These are phyloP conservation scores for Drechslerella stenobrocha DNA, from an alignment of 2,329 filamentous ascomycete species.

Conservation along the genomic window DNA sequence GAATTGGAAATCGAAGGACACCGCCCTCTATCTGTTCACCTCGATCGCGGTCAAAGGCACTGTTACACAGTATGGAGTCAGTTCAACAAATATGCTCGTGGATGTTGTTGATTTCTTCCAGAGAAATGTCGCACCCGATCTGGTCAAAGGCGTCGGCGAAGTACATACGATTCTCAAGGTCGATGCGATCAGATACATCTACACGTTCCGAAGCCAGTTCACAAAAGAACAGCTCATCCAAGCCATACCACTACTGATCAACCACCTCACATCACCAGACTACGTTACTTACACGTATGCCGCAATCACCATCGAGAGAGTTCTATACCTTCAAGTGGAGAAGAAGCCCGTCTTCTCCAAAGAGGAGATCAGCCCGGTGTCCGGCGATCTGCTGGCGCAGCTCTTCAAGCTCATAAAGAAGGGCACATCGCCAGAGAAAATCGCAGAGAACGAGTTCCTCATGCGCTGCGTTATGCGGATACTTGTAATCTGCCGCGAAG, in stretches of 20 bases:
- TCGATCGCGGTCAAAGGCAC: slow-evolving; percentile 95
- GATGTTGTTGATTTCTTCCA: slow-evolving; percentile 95
- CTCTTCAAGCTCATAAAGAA: slow-evolving; percentile 89
- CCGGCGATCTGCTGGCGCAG: slow-evolving; percentile 80
- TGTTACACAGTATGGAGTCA: slow-evolving; percentile 77
- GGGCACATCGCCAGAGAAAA: slow-evolving; percentile 80
- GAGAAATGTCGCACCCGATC: slow-evolving; percentile 84
- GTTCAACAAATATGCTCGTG: slow-evolving; percentile 82
- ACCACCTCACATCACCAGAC: slow-evolving; percentile 84
- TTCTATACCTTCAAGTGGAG: slow-evolving; percentile 79
- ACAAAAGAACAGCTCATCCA: slow-evolving; percentile 89
- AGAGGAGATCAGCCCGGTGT: slow-evolving; percentile 77
- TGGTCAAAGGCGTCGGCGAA: slow-evolving; percentile 67
- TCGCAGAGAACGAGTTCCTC: slow-evolving; percentile 97
- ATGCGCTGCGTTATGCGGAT: slow-evolving; percentile 99
- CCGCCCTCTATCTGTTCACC: slow-evolving; percentile 93
- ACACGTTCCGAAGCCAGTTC: slow-evolving; percentile 93
- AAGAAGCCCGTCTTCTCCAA: slow-evolving; percentile 71
- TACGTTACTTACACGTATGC: slow-evolving; percentile 98
- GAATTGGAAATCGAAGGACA: slow-evolving; percentile 98
- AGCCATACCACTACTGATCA: slow-evolving; percentile 84
- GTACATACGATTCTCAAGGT: slow-evolving; percentile 88
- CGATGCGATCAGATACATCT: slow-evolving; percentile 96
- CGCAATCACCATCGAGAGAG: slow-evolving; percentile 91
- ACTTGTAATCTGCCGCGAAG: slow-evolving; percentile 87